phyloP scores from a whole-genome alignment of 2,329 filamentous ascomycete species.

The Stylonectria norvegica region DNA sequence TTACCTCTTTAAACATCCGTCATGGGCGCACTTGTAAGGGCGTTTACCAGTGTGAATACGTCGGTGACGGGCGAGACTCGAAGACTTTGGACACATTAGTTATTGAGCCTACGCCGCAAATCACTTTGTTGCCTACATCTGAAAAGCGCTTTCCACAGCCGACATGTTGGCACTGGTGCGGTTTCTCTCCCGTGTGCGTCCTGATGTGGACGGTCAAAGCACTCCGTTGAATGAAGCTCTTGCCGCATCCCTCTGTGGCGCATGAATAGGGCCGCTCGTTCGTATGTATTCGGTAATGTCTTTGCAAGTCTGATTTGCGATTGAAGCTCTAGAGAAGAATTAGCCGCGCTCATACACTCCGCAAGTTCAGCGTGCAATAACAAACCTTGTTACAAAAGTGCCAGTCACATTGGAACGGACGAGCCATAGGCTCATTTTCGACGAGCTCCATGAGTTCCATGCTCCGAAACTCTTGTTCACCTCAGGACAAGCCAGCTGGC shows the following conservation, averaged over 20 bases:
- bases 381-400: constrained; percentile 57
- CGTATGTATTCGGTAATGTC: constrained; percentile 69
- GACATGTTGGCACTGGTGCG: constrained; percentile 62
- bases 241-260: constrained; percentile 57
- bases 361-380: constrained; percentile 1
- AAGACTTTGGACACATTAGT: constrained; percentile 48
- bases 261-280: constrained; percentile 67
- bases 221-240: constrained; percentile 69
- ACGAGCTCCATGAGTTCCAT: constrained; percentile 65
- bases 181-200: constrained; percentile 70
- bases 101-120: no score
- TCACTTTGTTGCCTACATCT: no score
- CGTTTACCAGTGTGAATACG: constrained; percentile 65
- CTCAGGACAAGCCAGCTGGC: no score
- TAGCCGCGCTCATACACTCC: constrained; percentile 9
- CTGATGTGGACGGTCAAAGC: constrained; percentile 68
- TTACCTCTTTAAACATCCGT: constrained; percentile 61
- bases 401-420: constrained; percentile 64
- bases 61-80: constrained; percentile 61
- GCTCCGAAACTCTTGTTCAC: no score
- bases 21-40: constrained; percentile 61
- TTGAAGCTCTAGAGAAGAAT: constrained; percentile 58
- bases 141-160: constrained; percentile 68
- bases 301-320: constrained; percentile 66
- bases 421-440: constrained; percentile 59